Percentiles rank a stretch among this genome's conserved stretches.
These are phyloP conservation scores for Trametes polyzona DNA, from an alignment of 1,284 basidiomycete genomes.

Conservation along the genomic window DNA sequence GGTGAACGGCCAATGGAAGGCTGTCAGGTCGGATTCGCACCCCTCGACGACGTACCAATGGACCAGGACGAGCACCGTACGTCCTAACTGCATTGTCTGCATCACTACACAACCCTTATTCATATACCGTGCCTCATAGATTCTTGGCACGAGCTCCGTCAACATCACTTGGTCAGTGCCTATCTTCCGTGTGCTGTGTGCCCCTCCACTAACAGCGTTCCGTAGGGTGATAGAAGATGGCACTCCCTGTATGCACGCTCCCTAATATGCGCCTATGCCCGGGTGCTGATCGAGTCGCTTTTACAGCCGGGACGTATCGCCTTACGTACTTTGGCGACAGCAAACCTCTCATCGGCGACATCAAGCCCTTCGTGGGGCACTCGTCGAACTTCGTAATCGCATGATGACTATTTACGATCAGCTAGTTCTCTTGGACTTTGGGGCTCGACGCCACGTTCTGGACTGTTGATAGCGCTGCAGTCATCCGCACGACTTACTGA, in stretches of 20 bases:
- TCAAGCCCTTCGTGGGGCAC: conserved; percentile 62
- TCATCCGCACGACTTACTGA: neutral
- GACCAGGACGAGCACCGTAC: conserved; percentile 58
- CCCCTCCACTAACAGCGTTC: neutral
- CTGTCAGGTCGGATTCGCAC: conserved; percentile 77
- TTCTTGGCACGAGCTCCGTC: conserved; percentile 65
- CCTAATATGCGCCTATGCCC: neutral
- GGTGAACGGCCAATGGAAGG: conserved; percentile 54
- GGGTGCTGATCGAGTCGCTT: neutral
- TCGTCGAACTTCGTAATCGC: conserved; percentile 60
- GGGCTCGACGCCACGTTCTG: no score
- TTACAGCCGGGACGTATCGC: conserved; percentile 67
- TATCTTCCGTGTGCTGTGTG: neutral
- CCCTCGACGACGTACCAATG: conserved; percentile 78
- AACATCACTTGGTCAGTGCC: conserved; percentile 61
- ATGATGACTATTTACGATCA: neutral
- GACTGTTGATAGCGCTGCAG: neutral
- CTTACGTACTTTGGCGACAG: conserved; percentile 76
- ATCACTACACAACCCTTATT: conserved; percentile 1
- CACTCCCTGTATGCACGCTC: conserved; percentile 50
- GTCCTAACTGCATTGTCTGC: conserved; percentile 18
- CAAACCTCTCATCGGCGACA: conserved; percentile 65
- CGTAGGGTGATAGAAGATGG: conserved; percentile 66
- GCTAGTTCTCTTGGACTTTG: neutral
- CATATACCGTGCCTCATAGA: conserved; percentile 33